Evolutionary conservation across 106 monocot genomes (phyloP).

Genomic region (Dendrobium chrysotoxum): DNA sequence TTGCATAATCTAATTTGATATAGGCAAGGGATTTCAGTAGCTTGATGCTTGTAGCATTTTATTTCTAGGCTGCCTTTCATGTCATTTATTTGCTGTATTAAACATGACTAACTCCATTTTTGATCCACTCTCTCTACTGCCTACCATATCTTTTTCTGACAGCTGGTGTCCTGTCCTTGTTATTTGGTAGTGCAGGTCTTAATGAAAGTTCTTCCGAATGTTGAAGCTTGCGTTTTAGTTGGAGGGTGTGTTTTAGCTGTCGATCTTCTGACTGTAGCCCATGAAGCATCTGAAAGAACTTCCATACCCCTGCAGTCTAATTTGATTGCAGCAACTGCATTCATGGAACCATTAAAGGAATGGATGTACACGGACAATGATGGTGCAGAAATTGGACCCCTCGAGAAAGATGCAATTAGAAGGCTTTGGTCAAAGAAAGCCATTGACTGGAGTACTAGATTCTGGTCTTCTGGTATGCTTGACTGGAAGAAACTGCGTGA

Average conservation of each 20-base stretch:
- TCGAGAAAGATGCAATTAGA: slow-evolving; percentile 92
- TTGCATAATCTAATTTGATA: not conserved
- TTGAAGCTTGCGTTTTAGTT: slow-evolving; percentile 93
- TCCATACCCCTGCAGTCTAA: slow-evolving; percentile 95
- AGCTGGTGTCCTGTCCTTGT: not conserved
- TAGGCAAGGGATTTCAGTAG: not conserved
- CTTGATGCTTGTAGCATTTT: not conserved
- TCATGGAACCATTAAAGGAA: slow-evolving; percentile 98
- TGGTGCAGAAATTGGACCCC: slow-evolving; percentile 65
- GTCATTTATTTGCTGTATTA: not conserved
- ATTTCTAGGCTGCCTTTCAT: not conserved
- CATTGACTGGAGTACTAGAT: slow-evolving; percentile 92
- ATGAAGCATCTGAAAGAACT: slow-evolving; percentile 93
- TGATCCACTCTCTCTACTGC: not conserved
- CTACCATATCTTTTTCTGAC: not conserved
- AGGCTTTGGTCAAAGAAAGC: slow-evolving; percentile 83
- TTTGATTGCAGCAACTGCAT: slow-evolving; percentile 93
- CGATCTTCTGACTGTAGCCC: slow-evolving; percentile 80
- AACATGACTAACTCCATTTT: not conserved
- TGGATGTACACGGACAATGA: slow-evolving; percentile 92
- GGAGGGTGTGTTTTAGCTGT: slow-evolving; percentile 94
- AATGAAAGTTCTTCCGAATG: slow-evolving; percentile 79
- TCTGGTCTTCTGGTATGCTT: slow-evolving; percentile 89
- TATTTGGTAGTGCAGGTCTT: slow-evolving; percentile 49
- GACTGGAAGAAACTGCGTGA: slow-evolving; percentile 93